phyloP scores from a whole-genome alignment of 768 basidiomycete species.

The Psilocybe cubensis region DNA sequence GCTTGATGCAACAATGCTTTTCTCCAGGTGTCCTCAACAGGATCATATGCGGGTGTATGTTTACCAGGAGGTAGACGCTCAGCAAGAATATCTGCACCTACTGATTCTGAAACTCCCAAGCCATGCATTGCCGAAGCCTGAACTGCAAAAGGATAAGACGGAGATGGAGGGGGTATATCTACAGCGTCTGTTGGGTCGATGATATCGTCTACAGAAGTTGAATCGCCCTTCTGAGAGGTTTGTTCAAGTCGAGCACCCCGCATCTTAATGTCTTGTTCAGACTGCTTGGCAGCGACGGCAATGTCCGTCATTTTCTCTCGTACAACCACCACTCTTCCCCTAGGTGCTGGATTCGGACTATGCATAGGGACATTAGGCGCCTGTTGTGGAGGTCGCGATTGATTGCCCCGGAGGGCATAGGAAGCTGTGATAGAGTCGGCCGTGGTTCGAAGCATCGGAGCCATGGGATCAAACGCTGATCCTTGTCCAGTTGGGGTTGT shows the following conservation, averaged over 20 bases:
- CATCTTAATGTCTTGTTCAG: conserved; percentile 70
- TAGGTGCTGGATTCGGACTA: conserved; percentile 29
- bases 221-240: conserved; percentile 41
- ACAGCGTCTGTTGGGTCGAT: conserved; percentile 88
- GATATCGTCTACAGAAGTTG: conserved; percentile 51
- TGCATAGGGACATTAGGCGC: conserved; percentile 37
- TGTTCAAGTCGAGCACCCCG: conserved; percentile 53
- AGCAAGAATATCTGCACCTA: conserved; percentile 77
- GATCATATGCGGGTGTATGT: conserved; percentile 50
- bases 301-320: conserved; percentile 82
- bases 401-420: conserved; percentile 34
- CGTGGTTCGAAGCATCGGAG: conserved; percentile 63
- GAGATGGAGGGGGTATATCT: conserved; percentile 73
- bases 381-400: conserved; percentile 38
- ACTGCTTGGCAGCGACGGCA: conserved; percentile 70
- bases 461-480: conserved; percentile 37
- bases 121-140: conserved; percentile 77
- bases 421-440: conserved; percentile 63
- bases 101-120: conserved; percentile 72
- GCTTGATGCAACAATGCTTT: conserved; percentile 77
- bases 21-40: conserved; percentile 70
- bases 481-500: conserved; percentile 44
- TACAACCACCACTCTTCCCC: conserved; percentile 78
- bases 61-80: conserved; percentile 69
- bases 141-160: conserved; percentile 71